Evolutionary conservation across 257 asterid species (phyloP), one percentile per base, ranked within the genome.

Genomic region (Gentiana macrophylla): DNA sequence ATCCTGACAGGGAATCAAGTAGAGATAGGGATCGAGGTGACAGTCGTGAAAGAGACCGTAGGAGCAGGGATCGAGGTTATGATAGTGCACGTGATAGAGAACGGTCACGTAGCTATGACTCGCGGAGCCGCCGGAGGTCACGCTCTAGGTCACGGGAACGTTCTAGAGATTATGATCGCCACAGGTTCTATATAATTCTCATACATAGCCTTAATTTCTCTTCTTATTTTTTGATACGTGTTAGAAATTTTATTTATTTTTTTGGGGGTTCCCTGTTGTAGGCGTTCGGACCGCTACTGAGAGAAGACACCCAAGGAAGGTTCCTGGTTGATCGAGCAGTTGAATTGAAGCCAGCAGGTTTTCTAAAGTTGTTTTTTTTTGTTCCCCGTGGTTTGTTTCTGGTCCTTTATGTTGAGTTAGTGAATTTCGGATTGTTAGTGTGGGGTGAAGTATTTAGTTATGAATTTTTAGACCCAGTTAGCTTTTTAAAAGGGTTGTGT

Each of bases 91-190:
- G 90, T 57, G 87, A 86, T 32, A 75, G 87, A 59, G 90, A 84
- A 8, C 72, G 49, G 61, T 57, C 93, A 52, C 93, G 87, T 52
- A 68, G 77, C 76, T 70, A 77, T 65, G 94, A 89, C 69, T 79
- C 89, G 4, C 79, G 95, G 69, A 72, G 81, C 76, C 90, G 70
- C 69, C 79, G 86, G 37, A 70, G 94, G 67, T 89, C 97, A 35
- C 95, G 97, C 33, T 89, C 97, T 33, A 77, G 93, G 32, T 89
- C 95, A 11, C 74, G 45, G 58, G 97, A 83, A 50, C 94, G 86
- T 46, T 75, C 94, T 37, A 80, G 95, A 64, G 97, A 86, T 70
- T 79, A 86, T 62, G 95, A 86, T 66, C 94, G 88, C 67, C 69
- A 74, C 84, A 89, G 95, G 97, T 89, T 56, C 52, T 52, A 55